Evolutionary conservation across 208 protist genomes (phyloP).

Genomic region (Crithidia expoeki): DNA sequence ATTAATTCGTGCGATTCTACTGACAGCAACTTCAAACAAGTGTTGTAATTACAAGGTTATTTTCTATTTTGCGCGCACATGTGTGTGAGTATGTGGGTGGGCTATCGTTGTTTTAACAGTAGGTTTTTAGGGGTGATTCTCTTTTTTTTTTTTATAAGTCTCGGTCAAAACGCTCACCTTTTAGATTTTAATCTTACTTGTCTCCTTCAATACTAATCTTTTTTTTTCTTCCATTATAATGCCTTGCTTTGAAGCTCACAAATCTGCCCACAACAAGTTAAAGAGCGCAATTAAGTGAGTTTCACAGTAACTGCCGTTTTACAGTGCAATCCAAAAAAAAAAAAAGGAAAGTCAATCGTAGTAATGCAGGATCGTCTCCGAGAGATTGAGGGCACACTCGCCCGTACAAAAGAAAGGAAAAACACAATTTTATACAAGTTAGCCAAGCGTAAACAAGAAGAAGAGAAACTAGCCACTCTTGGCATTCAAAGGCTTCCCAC

Average conservation of each 20-base stretch:
- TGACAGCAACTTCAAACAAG: no score
- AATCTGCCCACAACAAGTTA: no score
- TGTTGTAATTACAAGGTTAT: no score
- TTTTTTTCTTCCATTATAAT: no score
- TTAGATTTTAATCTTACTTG: slow-evolving; percentile 1
- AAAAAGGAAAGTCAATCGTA: not conserved
- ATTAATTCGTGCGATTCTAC: no score
- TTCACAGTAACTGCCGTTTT: not conserved
- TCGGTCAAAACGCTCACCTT: not conserved
- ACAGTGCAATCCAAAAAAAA: not conserved
- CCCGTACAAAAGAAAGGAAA: slow-evolving; percentile 76
- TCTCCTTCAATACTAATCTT: no score
- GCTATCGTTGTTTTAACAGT: no score
- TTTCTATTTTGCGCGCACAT: no score
- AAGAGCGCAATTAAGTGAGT: no score
- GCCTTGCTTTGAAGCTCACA: no score
- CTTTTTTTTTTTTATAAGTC: slow-evolving; percentile 6
- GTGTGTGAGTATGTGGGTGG: no score
- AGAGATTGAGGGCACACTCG: slow-evolving; percentile 87
- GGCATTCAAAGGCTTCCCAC: slow-evolving; percentile 68
- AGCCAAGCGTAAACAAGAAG: slow-evolving; percentile 56
- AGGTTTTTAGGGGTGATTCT: no score
- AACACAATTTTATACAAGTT: slow-evolving; percentile 86
- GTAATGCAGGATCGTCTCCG: slow-evolving; percentile 78
- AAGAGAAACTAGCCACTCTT: slow-evolving; percentile 61